These are phyloP conservation scores for Albugo candida DNA, from an alignment of 352 stramenopile species.

Conservation along the genomic window DNA sequence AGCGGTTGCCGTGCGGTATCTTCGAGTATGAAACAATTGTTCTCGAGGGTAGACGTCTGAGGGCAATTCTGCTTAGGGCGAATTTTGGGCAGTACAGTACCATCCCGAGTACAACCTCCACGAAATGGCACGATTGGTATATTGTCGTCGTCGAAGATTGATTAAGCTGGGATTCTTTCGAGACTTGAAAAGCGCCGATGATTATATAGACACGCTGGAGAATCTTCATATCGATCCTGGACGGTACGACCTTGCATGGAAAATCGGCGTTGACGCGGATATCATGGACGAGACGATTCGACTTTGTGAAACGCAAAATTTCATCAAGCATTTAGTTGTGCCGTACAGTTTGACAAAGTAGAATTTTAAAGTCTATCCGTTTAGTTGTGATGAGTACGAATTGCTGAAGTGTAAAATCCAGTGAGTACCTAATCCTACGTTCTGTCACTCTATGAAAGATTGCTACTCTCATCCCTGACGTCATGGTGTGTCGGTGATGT, in stretches of 20 bases:
- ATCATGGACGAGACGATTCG: conserved; percentile 46
- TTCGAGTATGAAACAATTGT: conserved; percentile 13
- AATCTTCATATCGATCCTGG: conserved; percentile 25
- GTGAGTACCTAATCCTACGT: no score
- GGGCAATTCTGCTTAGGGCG: conserved; percentile 9
- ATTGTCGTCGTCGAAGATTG: conserved; percentile 41
- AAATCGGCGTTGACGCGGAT: conserved; percentile 36
- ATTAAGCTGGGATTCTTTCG: conserved; percentile 43
- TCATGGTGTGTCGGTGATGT: no score
- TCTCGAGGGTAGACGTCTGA: neutral
- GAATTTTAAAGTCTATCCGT: no score
- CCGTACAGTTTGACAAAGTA: conserved; percentile 20
- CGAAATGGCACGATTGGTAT: conserved; percentile 45
- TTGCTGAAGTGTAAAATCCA: no score
- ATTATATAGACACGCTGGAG: conserved; percentile 32
- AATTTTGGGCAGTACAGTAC: conserved; percentile 66
- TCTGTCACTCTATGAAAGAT: no score
- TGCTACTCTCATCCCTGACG: no score
- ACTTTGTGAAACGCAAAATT: conserved; percentile 51
- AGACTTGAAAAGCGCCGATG: conserved; percentile 24
- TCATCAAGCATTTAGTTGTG: conserved; percentile 45
- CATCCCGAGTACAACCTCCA: conserved; percentile 63
- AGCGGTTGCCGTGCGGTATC: conserved; percentile 24
- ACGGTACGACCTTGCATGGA: conserved; percentile 37
- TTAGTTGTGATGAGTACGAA: no score